Conservation (phyloP, 176 grass and related monocot species). For the Elaeis guineensis region DNA sequence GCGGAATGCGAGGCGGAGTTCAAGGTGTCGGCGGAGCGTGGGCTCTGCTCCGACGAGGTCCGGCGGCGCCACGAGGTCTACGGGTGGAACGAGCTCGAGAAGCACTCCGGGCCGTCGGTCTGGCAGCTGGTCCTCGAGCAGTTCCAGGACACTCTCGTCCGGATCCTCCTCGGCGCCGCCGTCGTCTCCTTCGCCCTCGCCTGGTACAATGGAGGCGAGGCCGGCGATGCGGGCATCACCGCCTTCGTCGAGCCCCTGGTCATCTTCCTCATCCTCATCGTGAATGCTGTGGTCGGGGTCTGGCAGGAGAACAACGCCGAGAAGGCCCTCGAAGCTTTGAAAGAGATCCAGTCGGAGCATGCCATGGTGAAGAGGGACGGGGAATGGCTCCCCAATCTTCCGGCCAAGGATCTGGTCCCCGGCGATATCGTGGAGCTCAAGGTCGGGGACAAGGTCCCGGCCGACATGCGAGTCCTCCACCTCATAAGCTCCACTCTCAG, state of each 20-base stretch:
- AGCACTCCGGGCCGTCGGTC: conserved; percentile 17
- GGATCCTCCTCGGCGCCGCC: conserved; percentile 30
- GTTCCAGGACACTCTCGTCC: conserved; percentile 28
- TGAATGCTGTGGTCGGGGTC: conserved; percentile 28
- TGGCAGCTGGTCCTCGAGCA: conserved; percentile 14
- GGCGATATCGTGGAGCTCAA: conserved; percentile 29
- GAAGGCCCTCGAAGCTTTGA: conserved; percentile 31
- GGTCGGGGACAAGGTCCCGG: conserved; percentile 30
- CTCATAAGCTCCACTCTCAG: conserved; percentile 25
- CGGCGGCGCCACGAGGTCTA: background rate
- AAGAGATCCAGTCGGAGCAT: conserved; percentile 32
- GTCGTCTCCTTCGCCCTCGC: conserved; percentile 27
- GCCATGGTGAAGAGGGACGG: conserved; percentile 18
- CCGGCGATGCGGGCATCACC: background rate
- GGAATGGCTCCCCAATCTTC: conserved; percentile 6
- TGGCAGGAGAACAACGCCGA: conserved; percentile 36
- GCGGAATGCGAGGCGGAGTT: conserved; percentile 22
- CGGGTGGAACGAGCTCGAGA: conserved; percentile 23
- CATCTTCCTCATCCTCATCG: conserved; percentile 27
- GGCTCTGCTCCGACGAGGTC: conserved; percentile 19
- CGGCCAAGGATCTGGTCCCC: conserved; percentile 23
- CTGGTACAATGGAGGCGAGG: conserved; percentile 2
- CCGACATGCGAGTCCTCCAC: conserved; percentile 17
- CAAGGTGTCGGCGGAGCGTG: background rate
- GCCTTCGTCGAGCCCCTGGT: conserved; percentile 31